Percentiles rank a stretch among this genome's conserved stretches.
Conservation (phyloP, 495 filamentous ascomycete genomes). For the Parathielavia appendiculata region DNA sequence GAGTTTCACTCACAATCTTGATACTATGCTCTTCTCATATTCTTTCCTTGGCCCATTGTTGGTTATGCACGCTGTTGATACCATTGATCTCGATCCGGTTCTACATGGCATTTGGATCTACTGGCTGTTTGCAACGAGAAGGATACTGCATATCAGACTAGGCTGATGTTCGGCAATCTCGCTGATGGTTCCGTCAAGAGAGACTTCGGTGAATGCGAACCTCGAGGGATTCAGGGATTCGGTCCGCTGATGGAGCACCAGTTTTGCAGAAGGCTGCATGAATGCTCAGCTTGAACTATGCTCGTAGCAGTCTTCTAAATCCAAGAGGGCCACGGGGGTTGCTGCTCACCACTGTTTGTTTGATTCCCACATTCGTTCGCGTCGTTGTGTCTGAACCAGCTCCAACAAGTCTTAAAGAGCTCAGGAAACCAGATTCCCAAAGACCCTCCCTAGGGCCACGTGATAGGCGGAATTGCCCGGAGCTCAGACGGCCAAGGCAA, state of each 20-base stretch:
- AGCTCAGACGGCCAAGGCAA: slow-evolving; percentile 8
- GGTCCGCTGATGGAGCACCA: too few relatives aligned
- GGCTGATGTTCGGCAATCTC: background rate
- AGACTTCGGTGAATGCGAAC: too few relatives aligned
- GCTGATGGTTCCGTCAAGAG: background rate
- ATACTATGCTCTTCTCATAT: background rate
- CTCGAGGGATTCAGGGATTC: too few relatives aligned
- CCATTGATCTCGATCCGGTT: slow-evolving; percentile 3
- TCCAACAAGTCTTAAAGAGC: background rate
- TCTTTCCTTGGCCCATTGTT: background rate
- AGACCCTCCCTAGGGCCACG: slow-evolving; percentile 5
- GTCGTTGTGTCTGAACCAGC: background rate
- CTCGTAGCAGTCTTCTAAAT: too few relatives aligned
- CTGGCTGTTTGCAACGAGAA: background rate
- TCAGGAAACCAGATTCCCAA: too few relatives aligned
- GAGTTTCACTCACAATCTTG: background rate
- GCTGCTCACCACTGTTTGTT: too few relatives aligned
- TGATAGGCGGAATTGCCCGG: slow-evolving; percentile 19
- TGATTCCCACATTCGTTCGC: too few relatives aligned
- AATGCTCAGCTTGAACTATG: too few relatives aligned
- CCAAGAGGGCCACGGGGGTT: too few relatives aligned
- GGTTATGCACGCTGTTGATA: slow-evolving; percentile 12
- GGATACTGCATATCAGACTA: background rate
- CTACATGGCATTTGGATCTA: background rate
- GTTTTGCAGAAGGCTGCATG: too few relatives aligned